Evolutionary conservation across 2,329 filamentous ascomycete genomes (phyloP), one percentile per base, ranked within the genome.

Genomic region (Aureobasidium sp.): DNA sequence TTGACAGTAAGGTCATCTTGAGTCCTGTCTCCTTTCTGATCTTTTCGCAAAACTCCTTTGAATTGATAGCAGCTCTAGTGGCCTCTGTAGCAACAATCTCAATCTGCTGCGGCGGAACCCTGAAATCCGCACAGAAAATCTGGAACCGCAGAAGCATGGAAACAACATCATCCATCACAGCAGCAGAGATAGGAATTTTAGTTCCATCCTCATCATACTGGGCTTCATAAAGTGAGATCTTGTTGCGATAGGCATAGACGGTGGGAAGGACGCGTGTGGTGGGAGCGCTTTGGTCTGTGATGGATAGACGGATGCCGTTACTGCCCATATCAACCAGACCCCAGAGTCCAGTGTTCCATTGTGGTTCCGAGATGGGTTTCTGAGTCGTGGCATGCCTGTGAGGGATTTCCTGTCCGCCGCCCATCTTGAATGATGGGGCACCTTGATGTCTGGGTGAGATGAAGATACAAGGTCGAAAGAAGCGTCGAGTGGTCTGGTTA

Each of bases 241-340:
- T 86, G n/a, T 89, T 90, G 15, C 94, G 89, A 72, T 93, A 89
- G 71, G 91, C 87, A 77, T 92, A 95, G 66, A 96, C 72, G 38
- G 91, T 94, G n/a, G 85, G 88, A 29, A 97, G 84, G 23, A 93
- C 87, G 29, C 93, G 90, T 23, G 91, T 85, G 43, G 82, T 86
- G 10, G 88, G 86, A 25, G 91, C 88, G 4, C 88, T 86, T 25
- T 95, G 84, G 70, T 94, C 90, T 15, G 93, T 92, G 72, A 97
- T 93, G 54, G 93, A 94, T 82, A 96, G 96, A 56, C 94, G 92
- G 72, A 97, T 94, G 71, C 93, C 94, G 82, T 97, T 97, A 82
- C 93, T 62, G 36, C 67, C 67, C 67, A 68, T 68, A 33, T 68
- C 67, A 11, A 68, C 67, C 25, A 68, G 59, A 38, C 64, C 67